Evolutionary conservation across 805 yeast species (phyloP), one percentile per base, ranked within the genome.

Genomic region (Ogataea philodendri): DNA sequence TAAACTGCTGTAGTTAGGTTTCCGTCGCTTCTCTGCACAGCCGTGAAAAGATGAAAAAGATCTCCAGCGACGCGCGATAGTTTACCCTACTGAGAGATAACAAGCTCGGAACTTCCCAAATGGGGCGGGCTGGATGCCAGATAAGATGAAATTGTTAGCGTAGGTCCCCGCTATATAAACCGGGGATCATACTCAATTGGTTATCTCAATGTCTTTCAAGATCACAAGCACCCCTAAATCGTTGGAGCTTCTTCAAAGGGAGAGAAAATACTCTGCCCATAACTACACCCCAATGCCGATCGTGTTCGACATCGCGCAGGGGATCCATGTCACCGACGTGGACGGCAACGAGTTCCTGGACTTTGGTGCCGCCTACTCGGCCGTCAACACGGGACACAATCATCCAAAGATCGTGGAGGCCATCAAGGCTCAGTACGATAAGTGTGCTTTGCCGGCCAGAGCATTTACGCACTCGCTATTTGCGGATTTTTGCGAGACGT

Each of bases 371-470:
- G 52, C 60, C 5, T 55, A 54, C 28, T 30, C 54, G 19, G 57
- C 60, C 15, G 44, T 51, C 11, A 55, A 55, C 33, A 55, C 57
- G 9, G 60, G 59, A 2, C 60, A 54, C 26, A 48, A 45, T 29
- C 58, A 55, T 33, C 60, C 60, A 10, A 39, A 32, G 9, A 55
- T 53, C 10, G 42, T 52, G 30, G 40, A 50, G 20, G 68, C 66
- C 10, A 55, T 60, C 17, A 50, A 38, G 21, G 49, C 51, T 4
- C 70, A 65, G 38, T 41, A 57, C 17, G 38, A 47, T 4, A 48
- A 48, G 31, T 33, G 62, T 32, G 57, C 66, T 3, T 28, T 66
- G 45, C 52, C 54, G 27, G 32, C 63, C 8, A 45, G 59, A 41
- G 57, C 50, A 8, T 52, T 52, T 33, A 45, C 55, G 1, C 55